phyloP scores from a whole-genome alignment of 495 filamentous ascomycete species.

The Oleoguttula mirabilis region DNA sequence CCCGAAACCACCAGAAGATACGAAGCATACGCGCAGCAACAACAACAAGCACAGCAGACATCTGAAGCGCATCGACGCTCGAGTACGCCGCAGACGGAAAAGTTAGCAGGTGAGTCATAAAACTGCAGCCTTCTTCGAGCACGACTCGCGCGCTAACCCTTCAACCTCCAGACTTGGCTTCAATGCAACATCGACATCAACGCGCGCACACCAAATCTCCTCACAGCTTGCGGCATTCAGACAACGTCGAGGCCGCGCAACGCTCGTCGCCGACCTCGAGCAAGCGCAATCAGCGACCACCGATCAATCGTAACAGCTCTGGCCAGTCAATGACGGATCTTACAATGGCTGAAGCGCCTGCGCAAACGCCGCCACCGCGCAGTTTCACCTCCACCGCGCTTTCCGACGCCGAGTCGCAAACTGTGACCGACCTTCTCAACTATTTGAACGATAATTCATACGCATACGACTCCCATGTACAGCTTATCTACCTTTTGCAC shows the following conservation, averaged over 20 bases:
- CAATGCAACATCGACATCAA: slow-evolving; percentile 54
- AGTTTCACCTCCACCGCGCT: slow-evolving; percentile 40
- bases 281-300: slow-evolving; percentile 36
- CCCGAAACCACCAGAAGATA: slow-evolving; percentile 14
- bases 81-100: slow-evolving; percentile 52
- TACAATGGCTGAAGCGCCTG: slow-evolving; percentile 43
- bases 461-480: slow-evolving; percentile 51
- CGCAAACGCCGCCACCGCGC: slow-evolving; percentile 35
- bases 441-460: slow-evolving; percentile 50
- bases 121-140: neutral
- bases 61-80: slow-evolving; percentile 31
- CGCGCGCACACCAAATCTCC: slow-evolving; percentile 34
- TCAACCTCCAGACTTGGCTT: slow-evolving; percentile 40
- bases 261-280: slow-evolving; percentile 33
- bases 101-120: slow-evolving; percentile 37
- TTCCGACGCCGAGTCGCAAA: slow-evolving; percentile 40
- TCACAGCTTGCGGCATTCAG: slow-evolving; percentile 35
- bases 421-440: slow-evolving; percentile 41
- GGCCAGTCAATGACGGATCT: slow-evolving; percentile 45
- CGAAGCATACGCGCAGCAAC: slow-evolving; percentile 13
- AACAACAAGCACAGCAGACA: slow-evolving; percentile 12
- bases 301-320: slow-evolving; percentile 40
- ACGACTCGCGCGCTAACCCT: slow-evolving; percentile 5
- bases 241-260: slow-evolving; percentile 37
- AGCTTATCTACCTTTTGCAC: slow-evolving; percentile 53